Base-by-base conservation (phyloP, 306 rosid species). In the Trifolium repens region DNA sequence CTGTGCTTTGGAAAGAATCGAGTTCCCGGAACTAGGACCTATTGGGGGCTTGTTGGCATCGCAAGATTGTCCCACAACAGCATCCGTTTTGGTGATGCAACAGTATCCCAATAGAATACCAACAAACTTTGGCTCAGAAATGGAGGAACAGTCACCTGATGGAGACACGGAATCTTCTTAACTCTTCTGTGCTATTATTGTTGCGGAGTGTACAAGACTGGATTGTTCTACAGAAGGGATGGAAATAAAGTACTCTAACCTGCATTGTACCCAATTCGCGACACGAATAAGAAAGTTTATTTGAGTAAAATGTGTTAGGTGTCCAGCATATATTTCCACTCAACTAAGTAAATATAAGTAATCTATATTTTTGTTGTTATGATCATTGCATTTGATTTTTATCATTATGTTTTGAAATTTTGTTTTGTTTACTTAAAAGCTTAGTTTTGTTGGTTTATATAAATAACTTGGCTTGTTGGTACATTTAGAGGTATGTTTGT, bases 11-110 rank as follows among this genome's bases (percentile, higher is more conserved):
- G 72, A 12, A 19, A 77, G 67, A 57, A 69, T 62, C 8, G 85
- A 84, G 61, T 77, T 37, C 24, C 63, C 75, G 10, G 87, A 84
- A 39, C 75, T 84, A 17, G 87, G 87, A 30, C 85, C 87, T 15
- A 30, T 84, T 11, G 80, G 85, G 32, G 72, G 75, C 71, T 85
- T 93, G 72, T 78, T 93, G 85, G 83, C 85, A 50, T 89, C 90
- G 2, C 88, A 88, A 2, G 89, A 88, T 40, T 83, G 49, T 66
- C 59, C 85, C 1, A 83, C 85, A 15, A 10, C 83, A 39, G 93
- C 97, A 7, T 88, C 98, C 1, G 91, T 91, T 37, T 77, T 80
- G 80, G 85, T 84, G 67, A 68, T 84, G 78, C 87, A 84, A 68
- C 78, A 80, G 43, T 80, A 73, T 55, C 72, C 19, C 52, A 37